Percentiles rank a stretch among this genome's conserved stretches.
Evolutionary conservation across 441 rosid genomes (phyloP).

Genomic region (Erysimum cheiri): DNA sequence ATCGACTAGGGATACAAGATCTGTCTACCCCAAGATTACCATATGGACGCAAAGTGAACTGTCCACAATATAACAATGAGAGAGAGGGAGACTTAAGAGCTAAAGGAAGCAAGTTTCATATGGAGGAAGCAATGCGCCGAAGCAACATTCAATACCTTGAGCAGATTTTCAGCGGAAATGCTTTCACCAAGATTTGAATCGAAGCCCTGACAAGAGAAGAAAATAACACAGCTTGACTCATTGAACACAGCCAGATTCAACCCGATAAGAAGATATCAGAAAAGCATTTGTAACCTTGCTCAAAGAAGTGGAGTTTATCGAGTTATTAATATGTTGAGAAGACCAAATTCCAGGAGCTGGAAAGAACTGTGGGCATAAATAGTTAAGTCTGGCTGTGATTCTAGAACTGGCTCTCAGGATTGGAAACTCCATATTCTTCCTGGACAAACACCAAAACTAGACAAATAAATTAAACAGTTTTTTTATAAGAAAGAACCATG

Average conservation of each 20-base stretch:
- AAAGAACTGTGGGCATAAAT: slow-evolving; percentile 95
- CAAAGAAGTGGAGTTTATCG: slow-evolving; percentile 37
- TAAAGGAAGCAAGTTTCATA: slow-evolving; percentile 18
- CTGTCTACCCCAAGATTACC: slow-evolving; percentile 88
- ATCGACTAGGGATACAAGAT: slow-evolving; percentile 65
- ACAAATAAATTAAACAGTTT: slow-evolving; percentile 11
- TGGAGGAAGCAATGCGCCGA: not conserved
- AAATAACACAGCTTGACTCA: slow-evolving; percentile 34
- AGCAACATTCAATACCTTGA: slow-evolving; percentile 60
- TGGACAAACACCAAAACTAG: slow-evolving; percentile 42
- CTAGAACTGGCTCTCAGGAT: slow-evolving; percentile 83
- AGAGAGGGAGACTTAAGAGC: slow-evolving; percentile 25
- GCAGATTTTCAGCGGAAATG: slow-evolving; percentile 87
- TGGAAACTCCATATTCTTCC: slow-evolving; percentile 87
- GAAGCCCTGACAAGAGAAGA: slow-evolving; percentile 52
- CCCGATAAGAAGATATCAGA: slow-evolving; percentile 20
- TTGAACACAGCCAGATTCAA: slow-evolving; percentile 21
- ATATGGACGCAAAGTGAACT: slow-evolving; percentile 96
- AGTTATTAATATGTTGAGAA: slow-evolving; percentile 46
- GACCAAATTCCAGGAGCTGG: slow-evolving; percentile 88
- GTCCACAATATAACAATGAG: slow-evolving; percentile 36
- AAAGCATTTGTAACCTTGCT: slow-evolving; percentile 61
- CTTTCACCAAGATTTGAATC: slow-evolving; percentile 49
- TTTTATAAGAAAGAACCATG: slow-evolving; percentile 24
- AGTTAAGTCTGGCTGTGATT: slow-evolving; percentile 83